Evolutionary conservation across 2,329 filamentous ascomycete species (phyloP).

Genomic region (Clarireedia homoeocarpa): DNA sequence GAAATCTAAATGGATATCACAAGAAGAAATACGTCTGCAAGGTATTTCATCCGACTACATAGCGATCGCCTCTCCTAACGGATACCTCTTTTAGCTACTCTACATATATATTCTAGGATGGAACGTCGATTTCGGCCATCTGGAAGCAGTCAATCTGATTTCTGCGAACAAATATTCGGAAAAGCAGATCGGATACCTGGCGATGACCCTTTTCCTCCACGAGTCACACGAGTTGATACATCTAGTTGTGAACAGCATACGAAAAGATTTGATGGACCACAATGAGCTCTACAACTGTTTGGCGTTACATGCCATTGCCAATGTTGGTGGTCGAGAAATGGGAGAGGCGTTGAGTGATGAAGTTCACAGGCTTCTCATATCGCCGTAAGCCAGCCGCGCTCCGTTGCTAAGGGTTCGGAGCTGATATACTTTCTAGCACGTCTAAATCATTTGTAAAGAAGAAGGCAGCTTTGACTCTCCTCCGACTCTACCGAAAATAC

Average conservation of each 20-base stretch:
- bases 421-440: constrained; percentile 37
- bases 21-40: constrained; percentile 99
- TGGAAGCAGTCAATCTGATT: constrained; percentile 96
- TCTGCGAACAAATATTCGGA: constrained; percentile 96
- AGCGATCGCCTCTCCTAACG: neutral
- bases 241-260: constrained; percentile 95
- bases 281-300: constrained; percentile 98
- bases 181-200: constrained; percentile 98
- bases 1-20: constrained; percentile 89
- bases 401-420: neutral
- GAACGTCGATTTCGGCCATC: constrained; percentile 97
- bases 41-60: constrained; percentile 32
- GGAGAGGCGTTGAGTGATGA: constrained; percentile 87
- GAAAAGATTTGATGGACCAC: constrained; percentile 88
- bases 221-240: constrained; percentile 95
- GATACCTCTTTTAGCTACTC: constrained; percentile 47
- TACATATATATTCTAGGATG: constrained; percentile 99
- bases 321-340: constrained; percentile 95
- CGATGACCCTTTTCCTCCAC: constrained; percentile 93
- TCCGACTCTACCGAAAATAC: constrained; percentile 90
- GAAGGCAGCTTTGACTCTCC: constrained; percentile 88
- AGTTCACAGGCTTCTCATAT: constrained; percentile 89
- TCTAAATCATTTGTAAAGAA: constrained; percentile 99
- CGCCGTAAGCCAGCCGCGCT: constrained; percentile 58
- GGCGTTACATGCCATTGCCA: constrained; percentile 93